Percentiles rank a stretch among this genome's conserved stretches.
phyloP scores from a whole-genome alignment of 2,329 filamentous ascomycete genomes.

The Tolypocladium tropicale region DNA sequence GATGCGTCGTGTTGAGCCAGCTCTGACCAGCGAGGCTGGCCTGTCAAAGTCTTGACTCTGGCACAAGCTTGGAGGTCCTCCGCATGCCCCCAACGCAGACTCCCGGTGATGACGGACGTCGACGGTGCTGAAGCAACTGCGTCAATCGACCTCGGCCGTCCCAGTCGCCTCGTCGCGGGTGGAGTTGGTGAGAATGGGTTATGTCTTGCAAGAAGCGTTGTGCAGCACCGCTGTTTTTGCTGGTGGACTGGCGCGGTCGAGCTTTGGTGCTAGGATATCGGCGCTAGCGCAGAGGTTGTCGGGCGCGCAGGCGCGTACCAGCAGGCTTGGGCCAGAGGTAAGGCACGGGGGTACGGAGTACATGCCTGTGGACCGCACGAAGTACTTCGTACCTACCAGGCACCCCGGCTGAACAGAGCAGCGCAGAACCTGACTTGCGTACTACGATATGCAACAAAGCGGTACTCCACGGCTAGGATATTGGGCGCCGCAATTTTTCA shows the following conservation, averaged over 20 bases:
- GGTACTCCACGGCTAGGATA: background rate
- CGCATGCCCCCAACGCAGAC: background rate
- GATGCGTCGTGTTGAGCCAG: background rate
- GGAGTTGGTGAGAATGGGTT: background rate
- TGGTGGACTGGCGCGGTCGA: constrained; percentile 12
- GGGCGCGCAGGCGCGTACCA: background rate
- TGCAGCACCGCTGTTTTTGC: constrained; percentile 3
- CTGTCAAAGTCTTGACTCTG: background rate
- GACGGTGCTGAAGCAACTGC: background rate
- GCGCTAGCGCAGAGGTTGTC: background rate
- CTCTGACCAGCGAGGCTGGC: background rate
- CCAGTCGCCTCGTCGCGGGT: background rate
- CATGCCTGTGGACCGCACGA: too few species aligned
- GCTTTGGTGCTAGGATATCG: background rate
- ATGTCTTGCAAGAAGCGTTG: background rate
- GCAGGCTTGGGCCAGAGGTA: too few species aligned
- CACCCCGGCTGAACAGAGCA: background rate
- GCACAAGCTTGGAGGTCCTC: background rate
- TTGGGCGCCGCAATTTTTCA: constrained; percentile 14
- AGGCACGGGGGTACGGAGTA: too few species aligned
- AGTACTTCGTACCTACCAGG: background rate
- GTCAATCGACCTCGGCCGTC: background rate
- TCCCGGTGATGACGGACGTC: background rate
- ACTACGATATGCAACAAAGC: constrained; percentile 17
- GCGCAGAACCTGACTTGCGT: background rate